Percentiles rank a stretch among this genome's conserved stretches.
phyloP scores from a whole-genome alignment of 2,329 filamentous ascomycete genomes.

The Aspergillus sp. region DNA sequence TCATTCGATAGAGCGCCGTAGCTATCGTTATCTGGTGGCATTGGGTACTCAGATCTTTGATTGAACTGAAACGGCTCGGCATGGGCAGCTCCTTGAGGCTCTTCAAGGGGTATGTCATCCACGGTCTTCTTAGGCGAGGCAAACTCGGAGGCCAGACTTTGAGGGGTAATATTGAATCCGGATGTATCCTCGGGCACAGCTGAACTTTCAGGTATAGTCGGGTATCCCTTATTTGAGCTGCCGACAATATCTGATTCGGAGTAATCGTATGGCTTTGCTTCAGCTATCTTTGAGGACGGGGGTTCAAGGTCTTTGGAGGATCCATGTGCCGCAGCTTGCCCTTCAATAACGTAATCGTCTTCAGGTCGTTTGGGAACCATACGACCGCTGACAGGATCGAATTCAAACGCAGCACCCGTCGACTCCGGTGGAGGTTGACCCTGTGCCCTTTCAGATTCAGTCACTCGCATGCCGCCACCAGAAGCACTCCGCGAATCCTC shows the following conservation, averaged over 20 bases:
- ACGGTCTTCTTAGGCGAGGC: not conserved
- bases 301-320: not conserved
- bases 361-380: slow-evolving; percentile 31
- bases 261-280: not conserved
- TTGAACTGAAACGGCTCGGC: not conserved
- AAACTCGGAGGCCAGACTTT: not conserved
- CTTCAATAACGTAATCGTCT: not conserved
- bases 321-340: not conserved
- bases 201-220: not conserved
- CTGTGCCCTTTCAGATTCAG: not conserved
- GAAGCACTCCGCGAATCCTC: too few species aligned
- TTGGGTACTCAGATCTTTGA: not conserved
- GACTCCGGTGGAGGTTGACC: not conserved
- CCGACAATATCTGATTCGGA: not conserved
- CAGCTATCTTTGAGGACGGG: not conserved
- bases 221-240: not conserved
- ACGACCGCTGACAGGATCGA: slow-evolving; percentile 45
- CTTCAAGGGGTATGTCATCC: not conserved
- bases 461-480: too few species aligned
- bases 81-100: not conserved
- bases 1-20: not conserved
- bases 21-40: not conserved
- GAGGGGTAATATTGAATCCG: not conserved
- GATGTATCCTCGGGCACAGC: not conserved
- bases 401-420: slow-evolving; percentile 23